Percentiles rank a stretch among this genome's conserved stretches.
Evolutionary conservation across 2,329 filamentous ascomycete genomes (phyloP).

Genomic region (Didymella segeticola): DNA sequence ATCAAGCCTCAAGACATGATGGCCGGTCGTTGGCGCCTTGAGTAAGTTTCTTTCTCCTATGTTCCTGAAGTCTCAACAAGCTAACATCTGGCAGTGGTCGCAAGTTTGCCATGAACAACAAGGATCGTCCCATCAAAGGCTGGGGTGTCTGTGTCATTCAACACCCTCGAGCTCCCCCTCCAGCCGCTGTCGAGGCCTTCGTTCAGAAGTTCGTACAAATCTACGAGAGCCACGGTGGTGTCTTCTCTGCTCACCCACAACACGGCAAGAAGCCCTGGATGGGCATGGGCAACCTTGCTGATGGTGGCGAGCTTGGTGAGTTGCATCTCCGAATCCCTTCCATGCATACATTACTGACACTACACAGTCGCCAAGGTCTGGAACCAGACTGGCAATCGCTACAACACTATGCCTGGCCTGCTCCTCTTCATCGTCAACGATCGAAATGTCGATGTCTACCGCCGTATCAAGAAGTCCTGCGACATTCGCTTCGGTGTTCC

Average conservation of each 20-base stretch:
- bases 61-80: neutral
- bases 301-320: constrained; percentile 49
- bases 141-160: constrained; percentile 79
- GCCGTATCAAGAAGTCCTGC: constrained; percentile 85
- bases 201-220: constrained; percentile 66
- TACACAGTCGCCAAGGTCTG: constrained; percentile 61
- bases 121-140: constrained; percentile 62
- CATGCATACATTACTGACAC: neutral
- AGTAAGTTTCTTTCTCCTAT: constrained; percentile 40
- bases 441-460: constrained; percentile 76
- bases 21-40: constrained; percentile 84
- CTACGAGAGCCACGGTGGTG: constrained; percentile 68
- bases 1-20: constrained; percentile 53
- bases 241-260: constrained; percentile 48
- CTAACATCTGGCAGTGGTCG: constrained; percentile 57
- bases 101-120: constrained; percentile 74
- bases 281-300: constrained; percentile 38
- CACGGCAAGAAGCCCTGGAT: constrained; percentile 43
- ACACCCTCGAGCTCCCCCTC: constrained; percentile 52
- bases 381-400: constrained; percentile 61
- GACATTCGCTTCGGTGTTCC: constrained; percentile 86
- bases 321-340: constrained; percentile 21
- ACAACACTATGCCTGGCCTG: constrained; percentile 70
- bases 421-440: constrained; percentile 78
- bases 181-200: constrained; percentile 59